These are phyloP conservation scores for Debaryomyces sp. DNA, from an alignment of 1,139 yeast species.

Conservation along the genomic window DNA sequence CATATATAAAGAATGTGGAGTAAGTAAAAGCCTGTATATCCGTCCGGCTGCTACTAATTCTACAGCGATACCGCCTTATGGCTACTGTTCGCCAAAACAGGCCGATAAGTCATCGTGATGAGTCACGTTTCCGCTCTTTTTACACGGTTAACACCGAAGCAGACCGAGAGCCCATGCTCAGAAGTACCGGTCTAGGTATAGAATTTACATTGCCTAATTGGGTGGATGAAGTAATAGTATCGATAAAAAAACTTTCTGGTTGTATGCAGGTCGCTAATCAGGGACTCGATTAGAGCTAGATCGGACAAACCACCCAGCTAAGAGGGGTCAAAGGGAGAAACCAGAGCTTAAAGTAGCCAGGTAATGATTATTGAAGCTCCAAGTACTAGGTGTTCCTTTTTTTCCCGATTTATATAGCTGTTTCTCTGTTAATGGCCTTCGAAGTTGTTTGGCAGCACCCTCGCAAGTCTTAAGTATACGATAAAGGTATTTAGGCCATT, in stretches of 20 bases:
- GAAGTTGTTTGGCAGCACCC: background rate
- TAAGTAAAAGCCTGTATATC: background rate
- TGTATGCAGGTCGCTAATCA: constrained; percentile 7
- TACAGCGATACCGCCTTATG: background rate
- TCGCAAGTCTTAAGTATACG: background rate
- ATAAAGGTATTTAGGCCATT: background rate
- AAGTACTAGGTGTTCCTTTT: background rate
- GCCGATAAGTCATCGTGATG: background rate
- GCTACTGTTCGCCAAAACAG: background rate
- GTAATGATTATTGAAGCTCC: background rate
- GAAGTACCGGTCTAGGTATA: constrained; percentile 10
- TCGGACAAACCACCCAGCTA: background rate
- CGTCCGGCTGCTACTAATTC: background rate
- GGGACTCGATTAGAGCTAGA: background rate
- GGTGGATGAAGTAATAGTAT: constrained; percentile 31
- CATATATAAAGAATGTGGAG: background rate
- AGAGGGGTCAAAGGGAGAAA: background rate
- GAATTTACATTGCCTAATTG: constrained; percentile 38
- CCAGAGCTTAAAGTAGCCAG: too few species aligned
- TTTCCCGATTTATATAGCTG: background rate
- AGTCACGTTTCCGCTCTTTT: background rate
- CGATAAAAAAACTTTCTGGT: constrained; percentile 22
- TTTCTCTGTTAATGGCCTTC: background rate
- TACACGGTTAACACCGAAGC: background rate
- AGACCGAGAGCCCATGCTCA: background rate